phyloP scores from a whole-genome alignment of 2,329 filamentous ascomycete species.

The Coniochaeta pulveracea region DNA sequence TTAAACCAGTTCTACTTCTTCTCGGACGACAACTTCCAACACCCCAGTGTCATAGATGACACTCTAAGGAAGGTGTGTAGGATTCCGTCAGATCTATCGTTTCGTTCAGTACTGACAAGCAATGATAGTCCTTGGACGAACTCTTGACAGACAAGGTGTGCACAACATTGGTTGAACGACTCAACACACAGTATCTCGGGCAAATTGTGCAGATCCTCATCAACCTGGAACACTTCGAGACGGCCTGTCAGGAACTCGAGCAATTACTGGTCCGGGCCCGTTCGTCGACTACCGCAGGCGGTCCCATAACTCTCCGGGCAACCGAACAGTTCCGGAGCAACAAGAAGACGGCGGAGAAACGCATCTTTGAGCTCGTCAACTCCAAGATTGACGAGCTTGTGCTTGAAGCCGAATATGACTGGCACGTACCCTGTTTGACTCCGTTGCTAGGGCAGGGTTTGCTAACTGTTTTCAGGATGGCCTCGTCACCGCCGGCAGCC shows the following conservation, averaged over 20 bases:
- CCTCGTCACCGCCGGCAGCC: conserved; percentile 50
- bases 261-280: conserved; percentile 74
- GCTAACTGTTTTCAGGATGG: conserved; percentile 24
- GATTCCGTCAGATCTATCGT: background rate
- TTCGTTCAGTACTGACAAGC: background rate
- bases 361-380: conserved; percentile 97
- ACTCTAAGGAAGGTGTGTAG: conserved; percentile 63
- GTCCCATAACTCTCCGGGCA: conserved; percentile 67
- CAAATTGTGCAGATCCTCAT: conserved; percentile 98
- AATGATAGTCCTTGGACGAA: conserved; percentile 71
- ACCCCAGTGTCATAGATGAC: conserved; percentile 81
- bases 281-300: conserved; percentile 69
- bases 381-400: conserved; percentile 97
- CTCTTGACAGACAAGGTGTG: conserved; percentile 91
- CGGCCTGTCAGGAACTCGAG: conserved; percentile 82
- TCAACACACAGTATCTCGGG: conserved; percentile 86
- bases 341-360: conserved; percentile 93
- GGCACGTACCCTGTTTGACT: conserved; percentile 33
- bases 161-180: conserved; percentile 73
- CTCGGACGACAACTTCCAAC: conserved; percentile 89
- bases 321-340: conserved; percentile 80
- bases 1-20: conserved; percentile 98
- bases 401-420: conserved; percentile 95
- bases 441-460: background rate
- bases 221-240: conserved; percentile 94